phyloP scores from a whole-genome alignment of 2,329 filamentous ascomycete genomes.

The Fusarium odoratissimum region DNA sequence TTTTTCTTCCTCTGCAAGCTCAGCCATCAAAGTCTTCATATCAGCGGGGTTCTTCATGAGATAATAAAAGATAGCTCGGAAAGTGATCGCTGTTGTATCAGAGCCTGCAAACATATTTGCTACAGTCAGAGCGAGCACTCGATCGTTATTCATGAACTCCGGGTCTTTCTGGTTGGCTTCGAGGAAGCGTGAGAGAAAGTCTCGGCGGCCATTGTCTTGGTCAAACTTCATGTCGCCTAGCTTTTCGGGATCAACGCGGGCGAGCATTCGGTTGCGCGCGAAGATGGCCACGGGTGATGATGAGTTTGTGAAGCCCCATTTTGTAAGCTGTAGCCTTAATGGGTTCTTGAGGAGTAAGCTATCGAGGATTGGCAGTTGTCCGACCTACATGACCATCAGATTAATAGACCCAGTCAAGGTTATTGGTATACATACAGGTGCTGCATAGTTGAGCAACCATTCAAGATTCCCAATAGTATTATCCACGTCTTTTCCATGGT shows the following conservation, averaged over 20 bases:
- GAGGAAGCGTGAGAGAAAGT: slow-evolving; percentile 27
- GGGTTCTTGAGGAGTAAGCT: slow-evolving; percentile 11
- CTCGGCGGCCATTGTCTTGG: not conserved
- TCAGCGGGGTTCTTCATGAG: slow-evolving; percentile 9
- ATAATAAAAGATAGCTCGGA: slow-evolving; percentile 29
- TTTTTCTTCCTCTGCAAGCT: slow-evolving; percentile 69
- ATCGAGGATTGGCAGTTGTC: slow-evolving; percentile 8
- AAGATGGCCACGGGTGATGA: not conserved
- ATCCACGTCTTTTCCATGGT: slow-evolving; percentile 26
- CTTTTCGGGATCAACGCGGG: not conserved
- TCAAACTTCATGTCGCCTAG: not conserved
- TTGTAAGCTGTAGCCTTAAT: not conserved
- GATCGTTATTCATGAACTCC: slow-evolving; percentile 13
- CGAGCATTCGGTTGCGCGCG: not conserved
- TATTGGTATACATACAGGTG: not conserved
- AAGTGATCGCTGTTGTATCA: slow-evolving; percentile 30
- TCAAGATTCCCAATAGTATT: slow-evolving; percentile 29
- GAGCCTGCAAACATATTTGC: slow-evolving; percentile 39
- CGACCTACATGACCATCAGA: not conserved
- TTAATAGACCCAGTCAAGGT: not conserved
- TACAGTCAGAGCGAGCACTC: slow-evolving; percentile 18
- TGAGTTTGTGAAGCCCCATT: slow-evolving; percentile 1
- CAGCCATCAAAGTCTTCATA: slow-evolving; percentile 65
- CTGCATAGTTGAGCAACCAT: slow-evolving; percentile 31
- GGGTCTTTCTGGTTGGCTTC: slow-evolving; percentile 25